Evolutionary conservation across 805 yeast species (phyloP), one percentile per base, ranked within the genome.

Genomic region (Candida silvatica): DNA sequence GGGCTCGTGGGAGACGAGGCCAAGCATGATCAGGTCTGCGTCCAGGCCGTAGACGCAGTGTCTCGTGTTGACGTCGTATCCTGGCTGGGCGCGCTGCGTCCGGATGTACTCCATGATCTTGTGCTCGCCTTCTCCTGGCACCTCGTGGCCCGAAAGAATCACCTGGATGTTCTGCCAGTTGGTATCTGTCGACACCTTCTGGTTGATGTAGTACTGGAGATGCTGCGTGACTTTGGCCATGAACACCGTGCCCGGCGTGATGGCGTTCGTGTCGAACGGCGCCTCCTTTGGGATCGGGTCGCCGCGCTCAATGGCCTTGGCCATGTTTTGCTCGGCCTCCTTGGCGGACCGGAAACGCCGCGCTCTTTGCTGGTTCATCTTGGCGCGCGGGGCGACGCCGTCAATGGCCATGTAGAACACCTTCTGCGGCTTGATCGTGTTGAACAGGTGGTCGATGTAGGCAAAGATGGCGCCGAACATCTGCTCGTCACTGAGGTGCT

Each of bases 121-220:
- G 62, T 90, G 97, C 62, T 90, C 97, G 61, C 97, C 97, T 66
- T 90, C 97, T 47, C 97, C 97, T 3, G 97, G 97, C 15, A 85
- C 97, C 57, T 88, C 95, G 50, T 86, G 96, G 25, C 96, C 97
- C 36, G 92, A 80, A 41, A 90, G 68, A 20, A 90, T 67, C 40
- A 90, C 70, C 36, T 82, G 71, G 35, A 85, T 67, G 35, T 73
- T 70, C 44, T 82, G 80, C 97, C 97, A 90, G 36, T 77, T 74
- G 9, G 88, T 64, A 53, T 90, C 97, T 34, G 82, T 80, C 3
- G 94, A 71, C 27, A 88, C 77, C 55, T 90, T 90, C 47, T 85
- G 80, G 54, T 85, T 85, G 49, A 90, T 80, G 60, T 82, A 90
- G 58, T 85, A 90, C 49, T 84, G 81, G 54, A 90, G 67, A 51